Conservation (phyloP, 192 early-diverging fungal genomes). For the Radiomyces spectabilis region DNA sequence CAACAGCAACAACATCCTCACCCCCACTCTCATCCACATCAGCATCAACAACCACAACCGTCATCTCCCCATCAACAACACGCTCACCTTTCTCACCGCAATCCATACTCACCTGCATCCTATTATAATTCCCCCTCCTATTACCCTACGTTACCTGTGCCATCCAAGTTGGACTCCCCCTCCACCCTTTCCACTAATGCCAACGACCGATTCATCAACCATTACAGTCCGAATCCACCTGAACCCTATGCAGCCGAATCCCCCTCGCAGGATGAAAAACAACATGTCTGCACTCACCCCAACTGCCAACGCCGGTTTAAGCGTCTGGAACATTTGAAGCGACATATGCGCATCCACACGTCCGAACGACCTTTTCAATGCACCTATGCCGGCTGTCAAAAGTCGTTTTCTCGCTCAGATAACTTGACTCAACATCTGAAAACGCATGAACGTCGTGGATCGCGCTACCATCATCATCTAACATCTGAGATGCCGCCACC, state of each 20-base stretch:
- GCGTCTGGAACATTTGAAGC: slow-evolving; percentile 69
- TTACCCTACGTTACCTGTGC: no score
- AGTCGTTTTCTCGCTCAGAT: slow-evolving; percentile 54
- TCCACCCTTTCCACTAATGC: not conserved
- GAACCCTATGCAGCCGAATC: not conserved
- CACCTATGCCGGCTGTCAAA: slow-evolving; percentile 40
- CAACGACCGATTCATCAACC: not conserved
- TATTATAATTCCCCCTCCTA: no score
- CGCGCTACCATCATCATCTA: not conserved
- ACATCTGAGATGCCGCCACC: no score
- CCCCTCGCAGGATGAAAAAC: slow-evolving; percentile 5
- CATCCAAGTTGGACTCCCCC: no score
- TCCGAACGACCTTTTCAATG: slow-evolving; percentile 58
- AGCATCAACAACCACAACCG: slow-evolving; percentile 1
- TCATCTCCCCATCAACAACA: slow-evolving; percentile 1
- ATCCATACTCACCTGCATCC: no score
- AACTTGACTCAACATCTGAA: slow-evolving; percentile 55
- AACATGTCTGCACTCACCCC: slow-evolving; percentile 22
- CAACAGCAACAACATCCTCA: slow-evolving; percentile 2
- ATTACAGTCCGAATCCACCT: not conserved
- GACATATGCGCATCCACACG: slow-evolving; percentile 66
- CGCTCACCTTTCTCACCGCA: not conserved
- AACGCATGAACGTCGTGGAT: slow-evolving; percentile 28
- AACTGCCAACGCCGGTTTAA: slow-evolving; percentile 56
- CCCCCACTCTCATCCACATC: not conserved